Evolutionary conservation across 306 rosid species (phyloP).

Genomic region (Cotoneaster glaucophyllus): DNA sequence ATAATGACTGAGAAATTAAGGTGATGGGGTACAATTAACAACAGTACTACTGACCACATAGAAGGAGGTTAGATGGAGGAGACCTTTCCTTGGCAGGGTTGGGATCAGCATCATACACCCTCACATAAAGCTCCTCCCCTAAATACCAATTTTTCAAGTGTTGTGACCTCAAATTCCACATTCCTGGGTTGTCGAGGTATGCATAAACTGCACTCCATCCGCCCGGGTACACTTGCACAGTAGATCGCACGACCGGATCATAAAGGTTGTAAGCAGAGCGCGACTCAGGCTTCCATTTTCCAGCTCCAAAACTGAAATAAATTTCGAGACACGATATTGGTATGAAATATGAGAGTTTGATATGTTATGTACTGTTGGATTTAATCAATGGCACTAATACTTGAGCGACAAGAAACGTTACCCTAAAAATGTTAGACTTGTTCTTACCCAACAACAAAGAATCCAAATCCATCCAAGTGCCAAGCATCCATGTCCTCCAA

Average conservation of each 20-base stretch:
- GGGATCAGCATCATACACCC: constrained; percentile 53
- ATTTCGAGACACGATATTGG: not conserved
- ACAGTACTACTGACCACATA: constrained; percentile 43
- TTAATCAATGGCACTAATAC: not conserved
- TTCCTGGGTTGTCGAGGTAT: constrained; percentile 64
- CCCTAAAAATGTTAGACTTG: not conserved
- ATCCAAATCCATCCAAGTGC: constrained; percentile 70
- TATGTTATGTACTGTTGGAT: not conserved
- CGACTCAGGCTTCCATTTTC: constrained; percentile 33
- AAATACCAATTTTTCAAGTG: constrained; percentile 52
- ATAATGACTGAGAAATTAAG: not conserved
- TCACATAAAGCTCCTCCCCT: constrained; percentile 64
- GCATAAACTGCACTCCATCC: constrained; percentile 70
- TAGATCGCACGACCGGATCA: constrained; percentile 54
- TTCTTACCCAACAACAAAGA: constrained; percentile 57
- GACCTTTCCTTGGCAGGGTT: constrained; percentile 47
- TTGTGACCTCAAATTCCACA: constrained; percentile 80
- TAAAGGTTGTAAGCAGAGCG: constrained; percentile 36
- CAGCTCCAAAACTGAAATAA: constrained; percentile 36
- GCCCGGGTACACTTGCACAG: constrained; percentile 53
- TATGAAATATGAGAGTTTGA: not conserved
- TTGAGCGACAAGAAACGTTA: not conserved
- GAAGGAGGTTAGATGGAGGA: constrained; percentile 38
- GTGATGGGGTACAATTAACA: not conserved
- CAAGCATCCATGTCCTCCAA: constrained; percentile 50